These are phyloP conservation scores for Tetradesmus lagerheimii DNA, from an alignment of 139 green algal genomes.

Conservation along the genomic window DNA sequence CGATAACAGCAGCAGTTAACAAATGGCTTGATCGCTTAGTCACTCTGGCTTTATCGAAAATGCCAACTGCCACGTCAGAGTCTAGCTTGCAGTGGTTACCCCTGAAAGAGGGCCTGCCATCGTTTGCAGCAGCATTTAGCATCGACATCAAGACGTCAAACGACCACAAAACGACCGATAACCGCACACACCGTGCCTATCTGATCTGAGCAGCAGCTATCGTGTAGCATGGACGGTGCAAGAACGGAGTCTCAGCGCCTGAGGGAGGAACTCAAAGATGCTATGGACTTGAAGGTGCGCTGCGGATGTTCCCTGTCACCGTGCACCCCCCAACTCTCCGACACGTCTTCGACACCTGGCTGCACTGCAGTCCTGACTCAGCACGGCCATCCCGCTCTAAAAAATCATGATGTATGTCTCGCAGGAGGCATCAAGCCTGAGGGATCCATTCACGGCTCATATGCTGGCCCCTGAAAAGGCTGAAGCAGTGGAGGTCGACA, in stretches of 20 bases:
- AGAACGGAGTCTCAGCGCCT: neutral
- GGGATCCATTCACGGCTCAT: neutral
- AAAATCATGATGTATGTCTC: neutral
- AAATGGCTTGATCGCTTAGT: no score
- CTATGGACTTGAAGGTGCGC: conserved; percentile 13
- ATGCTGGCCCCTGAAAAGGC: neutral
- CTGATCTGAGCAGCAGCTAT: neutral
- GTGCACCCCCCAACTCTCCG: neutral
- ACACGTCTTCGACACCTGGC: neutral
- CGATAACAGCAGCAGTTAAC: no score
- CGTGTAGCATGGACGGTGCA: neutral
- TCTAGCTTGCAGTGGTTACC: neutral
- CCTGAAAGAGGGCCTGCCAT: neutral
- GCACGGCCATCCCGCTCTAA: no score
- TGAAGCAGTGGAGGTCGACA: neutral
- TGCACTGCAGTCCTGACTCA: neutral
- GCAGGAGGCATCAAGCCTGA: conserved; percentile 24
- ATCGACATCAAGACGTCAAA: neutral
- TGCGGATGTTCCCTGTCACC: neutral
- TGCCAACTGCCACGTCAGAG: neutral
- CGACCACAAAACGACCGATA: neutral
- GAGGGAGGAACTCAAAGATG: neutral
- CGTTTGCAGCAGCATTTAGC: neutral
- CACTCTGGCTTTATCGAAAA: no score
- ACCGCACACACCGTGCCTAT: neutral